Conservation (phyloP, 106 monocot genomes). For the Phalaenopsis aphrodite region DNA sequence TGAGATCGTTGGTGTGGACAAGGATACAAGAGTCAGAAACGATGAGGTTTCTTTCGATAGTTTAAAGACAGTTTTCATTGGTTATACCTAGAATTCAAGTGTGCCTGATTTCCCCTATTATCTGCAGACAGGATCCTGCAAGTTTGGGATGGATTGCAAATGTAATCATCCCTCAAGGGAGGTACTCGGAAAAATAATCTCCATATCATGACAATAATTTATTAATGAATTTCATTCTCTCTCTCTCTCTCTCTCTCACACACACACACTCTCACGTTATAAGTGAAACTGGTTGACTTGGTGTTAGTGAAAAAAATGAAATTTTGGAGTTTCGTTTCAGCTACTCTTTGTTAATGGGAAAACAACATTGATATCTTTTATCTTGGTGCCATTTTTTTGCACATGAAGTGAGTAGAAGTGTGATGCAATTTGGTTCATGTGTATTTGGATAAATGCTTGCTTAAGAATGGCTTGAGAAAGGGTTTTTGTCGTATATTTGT, state of each 20-base stretch:
- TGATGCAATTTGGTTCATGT: not conserved
- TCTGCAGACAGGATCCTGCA: not conserved
- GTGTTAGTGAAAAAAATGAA: not conserved
- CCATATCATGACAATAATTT: not conserved
- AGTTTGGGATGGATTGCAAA: not conserved
- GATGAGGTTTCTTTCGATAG: not conserved
- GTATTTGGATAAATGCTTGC: no score
- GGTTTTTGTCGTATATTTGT: no score
- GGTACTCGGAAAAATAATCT: not conserved
- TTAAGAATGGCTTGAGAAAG: no score
- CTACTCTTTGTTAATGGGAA: not conserved
- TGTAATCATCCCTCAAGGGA: constrained; percentile 1
- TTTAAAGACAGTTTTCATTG: not conserved
- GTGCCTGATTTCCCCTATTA: not conserved
- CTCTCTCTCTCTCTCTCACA: no score
- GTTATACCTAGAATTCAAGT: not conserved
- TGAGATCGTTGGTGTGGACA: not conserved
- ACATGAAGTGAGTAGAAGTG: not conserved
- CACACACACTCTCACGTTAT: not conserved
- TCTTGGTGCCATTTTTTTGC: not conserved
- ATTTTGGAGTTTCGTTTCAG: not conserved
- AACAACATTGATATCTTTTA: not conserved
- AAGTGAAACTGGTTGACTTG: not conserved
- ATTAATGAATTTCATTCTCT: not conserved
- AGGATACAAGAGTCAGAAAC: not conserved